Conservation (phyloP, 1,139 yeast genomes). For the Geotrichum klebahnii region DNA sequence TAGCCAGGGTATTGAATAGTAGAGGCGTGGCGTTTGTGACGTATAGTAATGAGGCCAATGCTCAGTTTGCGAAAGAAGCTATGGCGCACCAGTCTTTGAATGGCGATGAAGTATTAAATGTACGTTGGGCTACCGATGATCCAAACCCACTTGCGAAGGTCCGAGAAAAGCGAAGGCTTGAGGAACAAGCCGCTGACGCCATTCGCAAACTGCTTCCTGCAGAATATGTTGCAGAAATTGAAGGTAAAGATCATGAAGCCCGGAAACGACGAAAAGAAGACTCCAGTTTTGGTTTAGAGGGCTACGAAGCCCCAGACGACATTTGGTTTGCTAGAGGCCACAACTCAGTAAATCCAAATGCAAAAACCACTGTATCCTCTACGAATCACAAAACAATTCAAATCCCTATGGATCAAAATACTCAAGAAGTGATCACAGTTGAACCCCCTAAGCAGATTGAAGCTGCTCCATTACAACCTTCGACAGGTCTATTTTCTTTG, state of each 20-base stretch:
- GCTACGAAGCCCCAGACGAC: conserved; percentile 30
- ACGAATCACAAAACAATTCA: conserved; percentile 1
- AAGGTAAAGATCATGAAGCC: conserved; percentile 27
- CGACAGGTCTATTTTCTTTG: conserved; percentile 8
- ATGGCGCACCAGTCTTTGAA: conserved; percentile 72
- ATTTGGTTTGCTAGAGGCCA: conserved; percentile 26
- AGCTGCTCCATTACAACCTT: not conserved
- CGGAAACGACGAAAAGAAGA: conserved; percentile 20
- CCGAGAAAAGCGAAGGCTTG: conserved; percentile 43
- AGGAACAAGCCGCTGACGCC: conserved; percentile 43
- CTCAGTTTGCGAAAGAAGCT: conserved; percentile 93
- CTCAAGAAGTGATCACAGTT: not conserved
- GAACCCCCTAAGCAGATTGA: conserved; percentile 4
- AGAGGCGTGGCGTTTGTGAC: conserved; percentile 80
- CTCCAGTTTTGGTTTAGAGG: conserved; percentile 26
- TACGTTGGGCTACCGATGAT: conserved; percentile 89
- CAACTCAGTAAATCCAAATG: conserved; percentile 19
- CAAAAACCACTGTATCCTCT: conserved; percentile 2
- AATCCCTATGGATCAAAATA: not conserved
- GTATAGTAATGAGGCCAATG: conserved; percentile 61
- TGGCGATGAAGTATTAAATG: conserved; percentile 59
- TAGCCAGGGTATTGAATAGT: conserved; percentile 51
- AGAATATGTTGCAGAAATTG: conserved; percentile 31
- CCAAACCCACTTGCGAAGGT: conserved; percentile 68
- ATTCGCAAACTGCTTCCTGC: conserved; percentile 38